A percentile compares a stretch with the other conserved stretches of the same genome.
Conservation (phyloP, 2,329 filamentous ascomycete genomes). For the Ceratocystis eucalypticola region DNA sequence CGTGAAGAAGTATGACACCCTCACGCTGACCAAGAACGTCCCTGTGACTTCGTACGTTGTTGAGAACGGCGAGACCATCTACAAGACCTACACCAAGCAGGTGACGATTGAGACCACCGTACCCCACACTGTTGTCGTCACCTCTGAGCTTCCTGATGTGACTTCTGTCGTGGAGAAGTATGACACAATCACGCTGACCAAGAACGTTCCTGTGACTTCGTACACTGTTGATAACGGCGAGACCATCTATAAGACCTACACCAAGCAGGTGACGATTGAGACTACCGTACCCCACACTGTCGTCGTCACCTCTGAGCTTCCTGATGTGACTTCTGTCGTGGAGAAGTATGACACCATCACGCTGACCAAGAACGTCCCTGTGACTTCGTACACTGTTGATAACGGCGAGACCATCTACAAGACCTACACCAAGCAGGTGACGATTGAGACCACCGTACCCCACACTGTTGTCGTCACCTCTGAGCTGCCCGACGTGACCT, state of each 20-base stretch:
- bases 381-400: neutral
- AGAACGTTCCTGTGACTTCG: neutral
- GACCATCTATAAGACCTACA: conserved; percentile 14
- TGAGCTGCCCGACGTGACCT: conserved; percentile 10
- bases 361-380: neutral
- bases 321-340: neutral
- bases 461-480: conserved; percentile 8
- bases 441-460: neutral
- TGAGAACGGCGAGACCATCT: conserved; percentile 8
- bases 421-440: conserved; percentile 9
- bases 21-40: neutral
- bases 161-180: neutral
- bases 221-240: conserved; percentile 10
- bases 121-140: conserved; percentile 3
- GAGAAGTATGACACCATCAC: neutral
- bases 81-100: conserved; percentile 7
- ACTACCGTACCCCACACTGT: neutral
- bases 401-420: conserved; percentile 11
- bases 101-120: neutral
- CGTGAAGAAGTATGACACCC: neutral
- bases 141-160: conserved; percentile 12
- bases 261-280: neutral
- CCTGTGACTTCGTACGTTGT: conserved; percentile 1
- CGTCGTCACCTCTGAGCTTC: conserved; percentile 4
- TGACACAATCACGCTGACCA: neutral